phyloP scores from a whole-genome alignment of 2,329 filamentous ascomycete species.

The Ophiostoma novo-ulmi region DNA sequence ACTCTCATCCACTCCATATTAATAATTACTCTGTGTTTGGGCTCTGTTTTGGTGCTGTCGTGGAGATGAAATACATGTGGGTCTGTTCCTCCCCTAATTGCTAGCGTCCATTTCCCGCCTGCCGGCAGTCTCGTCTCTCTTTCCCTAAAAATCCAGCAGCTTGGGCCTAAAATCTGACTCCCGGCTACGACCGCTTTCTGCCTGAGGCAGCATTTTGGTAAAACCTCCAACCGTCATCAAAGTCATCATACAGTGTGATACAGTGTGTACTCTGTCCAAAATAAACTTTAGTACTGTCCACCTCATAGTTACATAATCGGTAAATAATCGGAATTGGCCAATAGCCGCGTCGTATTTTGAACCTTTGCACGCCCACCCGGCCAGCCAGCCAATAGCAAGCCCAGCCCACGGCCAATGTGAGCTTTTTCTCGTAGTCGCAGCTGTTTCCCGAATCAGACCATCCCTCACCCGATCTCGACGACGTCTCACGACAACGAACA shows the following conservation, averaged over 20 bases:
- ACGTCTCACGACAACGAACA: slow-evolving; percentile 5
- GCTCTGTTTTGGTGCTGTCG: slow-evolving; percentile 3
- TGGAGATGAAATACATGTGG: background rate
- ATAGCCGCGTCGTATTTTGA: slow-evolving; percentile 22
- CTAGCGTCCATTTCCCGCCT: slow-evolving; percentile 10
- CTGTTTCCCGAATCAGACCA: slow-evolving; percentile 26
- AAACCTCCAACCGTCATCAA: background rate
- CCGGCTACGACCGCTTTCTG: slow-evolving; percentile 11
- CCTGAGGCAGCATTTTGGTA: slow-evolving; percentile 16
- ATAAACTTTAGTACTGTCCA: background rate
- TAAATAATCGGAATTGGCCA: slow-evolving; percentile 23
- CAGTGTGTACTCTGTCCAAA: background rate
- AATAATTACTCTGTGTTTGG: background rate
- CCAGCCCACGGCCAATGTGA: slow-evolving; percentile 13
- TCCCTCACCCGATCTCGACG: slow-evolving; percentile 16
- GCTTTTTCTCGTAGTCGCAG: slow-evolving; percentile 24
- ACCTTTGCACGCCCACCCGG: slow-evolving; percentile 22
- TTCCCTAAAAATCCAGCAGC: slow-evolving; percentile 4
- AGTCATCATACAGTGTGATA: background rate
- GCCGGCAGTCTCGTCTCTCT: slow-evolving; percentile 4
- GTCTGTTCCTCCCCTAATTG: background rate
- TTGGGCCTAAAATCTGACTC: background rate
- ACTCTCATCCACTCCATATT: no score
- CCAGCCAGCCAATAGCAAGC: slow-evolving; percentile 16
- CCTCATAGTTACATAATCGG: slow-evolving; percentile 21